phyloP scores from a whole-genome alignment of 495 filamentous ascomycete genomes.

The Immersiella caudata region DNA sequence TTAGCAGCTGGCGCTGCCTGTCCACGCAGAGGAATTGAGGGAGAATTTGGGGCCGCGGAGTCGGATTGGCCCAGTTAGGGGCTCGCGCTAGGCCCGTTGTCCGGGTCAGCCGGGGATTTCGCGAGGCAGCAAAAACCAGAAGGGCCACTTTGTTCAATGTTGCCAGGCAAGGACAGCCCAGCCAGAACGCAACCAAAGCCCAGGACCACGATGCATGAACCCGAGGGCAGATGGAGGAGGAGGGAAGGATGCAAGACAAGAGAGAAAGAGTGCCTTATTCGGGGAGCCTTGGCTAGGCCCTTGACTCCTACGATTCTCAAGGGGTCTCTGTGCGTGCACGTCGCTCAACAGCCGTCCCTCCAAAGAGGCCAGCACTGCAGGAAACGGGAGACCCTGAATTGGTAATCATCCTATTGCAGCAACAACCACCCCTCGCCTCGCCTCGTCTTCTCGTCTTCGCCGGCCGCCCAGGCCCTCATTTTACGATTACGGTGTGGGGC shows the following conservation, averaged over 20 bases:
- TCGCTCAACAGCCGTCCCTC: slow-evolving; percentile 1
- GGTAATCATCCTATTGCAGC: slow-evolving; percentile 29
- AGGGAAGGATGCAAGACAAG: neutral
- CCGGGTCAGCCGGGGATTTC: slow-evolving; percentile 22
- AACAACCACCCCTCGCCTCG: slow-evolving; percentile 7
- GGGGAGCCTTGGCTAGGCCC: neutral
- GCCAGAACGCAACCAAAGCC: neutral
- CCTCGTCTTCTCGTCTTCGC: slow-evolving; percentile 17
- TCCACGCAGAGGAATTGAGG: slow-evolving; percentile 23
- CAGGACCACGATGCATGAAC: neutral
- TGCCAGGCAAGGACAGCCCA: slow-evolving; percentile 10
- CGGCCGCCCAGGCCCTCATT: slow-evolving; percentile 28
- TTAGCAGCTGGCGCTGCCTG: slow-evolving; percentile 12
- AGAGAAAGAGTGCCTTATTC: neutral
- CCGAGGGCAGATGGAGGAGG: neutral
- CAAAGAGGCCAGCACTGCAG: slow-evolving; percentile 16
- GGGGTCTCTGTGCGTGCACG: neutral
- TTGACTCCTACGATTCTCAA: neutral
- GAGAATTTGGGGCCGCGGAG: slow-evolving; percentile 21
- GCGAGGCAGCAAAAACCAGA: slow-evolving; percentile 14
- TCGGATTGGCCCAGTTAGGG: slow-evolving; percentile 16
- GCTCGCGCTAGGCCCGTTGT: slow-evolving; percentile 12
- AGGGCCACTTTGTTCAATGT: neutral
- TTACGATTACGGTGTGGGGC: slow-evolving; percentile 31
- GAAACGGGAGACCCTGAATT: slow-evolving; percentile 35